Evolutionary conservation across 164 flowering plant genomes (phyloP), one percentile per base, ranked within the genome.

Genomic region (grape (Vitis vinifera)): DNA sequence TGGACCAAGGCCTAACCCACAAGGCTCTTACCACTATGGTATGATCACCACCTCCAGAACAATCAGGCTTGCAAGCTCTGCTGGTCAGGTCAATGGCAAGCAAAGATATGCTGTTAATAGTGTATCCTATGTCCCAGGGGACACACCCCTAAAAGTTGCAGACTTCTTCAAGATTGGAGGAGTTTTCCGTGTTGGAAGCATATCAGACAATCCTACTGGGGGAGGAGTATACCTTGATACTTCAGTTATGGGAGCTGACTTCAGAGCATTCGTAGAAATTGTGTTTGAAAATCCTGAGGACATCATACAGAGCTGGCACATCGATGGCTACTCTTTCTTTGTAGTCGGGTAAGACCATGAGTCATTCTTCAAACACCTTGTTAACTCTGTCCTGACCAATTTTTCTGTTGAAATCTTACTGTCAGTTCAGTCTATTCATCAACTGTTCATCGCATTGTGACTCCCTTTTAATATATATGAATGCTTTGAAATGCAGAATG

Each of bases 1-100:
- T 74, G 98, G 96, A 53, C 96, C 98, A 49, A 85, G 98, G 83
- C 98, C 96, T 0, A 92, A 92, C 79, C 98, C 98, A 23, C 98
- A 92, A 69, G 98, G 98, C 6, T 92, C 98, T 9, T 92, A 91
- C 86, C 98, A 92, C 68, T 92, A 92, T 70, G 98, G 98, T 19
- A 75, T 89, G 66, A 85, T 92, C 37, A 89, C 84, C 78, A 80
- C 80, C 0, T 75, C 90, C 51, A 74, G 83, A 66, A 92, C 98
- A 15, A 89, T 89, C 71, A 83, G 75, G 59, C 78, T 92, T 0
- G 76, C 85, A 1, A 92, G 69, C 62, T 85, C 91, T 14, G 91
- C 95, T 6, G 96, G 88, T 11, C 90, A 73, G 31, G 79, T 92
- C 10, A 80, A 84, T 65, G 83, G 84, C 69, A 92, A 88, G 81